A percentile compares a stretch with the other conserved stretches of the same genome.
Conservation (phyloP, 371 early-diverging fungal species). For the Mucor lusitanicus region DNA sequence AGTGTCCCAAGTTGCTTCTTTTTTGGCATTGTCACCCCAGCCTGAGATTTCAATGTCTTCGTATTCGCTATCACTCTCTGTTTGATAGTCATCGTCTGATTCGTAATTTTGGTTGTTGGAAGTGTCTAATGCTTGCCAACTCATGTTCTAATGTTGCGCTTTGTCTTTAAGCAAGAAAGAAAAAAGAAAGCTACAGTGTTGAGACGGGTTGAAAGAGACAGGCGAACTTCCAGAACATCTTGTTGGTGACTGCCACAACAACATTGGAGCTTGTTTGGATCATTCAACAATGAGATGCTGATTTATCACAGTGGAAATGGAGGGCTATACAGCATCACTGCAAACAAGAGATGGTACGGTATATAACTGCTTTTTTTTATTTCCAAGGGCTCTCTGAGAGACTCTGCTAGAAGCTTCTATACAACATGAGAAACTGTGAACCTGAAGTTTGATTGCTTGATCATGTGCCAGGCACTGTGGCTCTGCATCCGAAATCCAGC, state of each 20-base stretch:
- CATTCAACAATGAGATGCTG: background rate
- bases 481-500: slow-evolving; percentile 45
- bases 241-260: background rate
- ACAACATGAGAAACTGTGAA: background rate
- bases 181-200: background rate
- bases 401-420: no score
- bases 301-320: no score
- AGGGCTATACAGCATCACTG: no score
- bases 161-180: no score
- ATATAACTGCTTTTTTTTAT: no score
- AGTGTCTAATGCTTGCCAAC: background rate
- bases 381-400: no score
- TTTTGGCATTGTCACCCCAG: slow-evolving; percentile 9
- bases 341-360: no score
- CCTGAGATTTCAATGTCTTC: background rate
- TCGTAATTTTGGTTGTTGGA: background rate
- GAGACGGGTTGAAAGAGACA: background rate
- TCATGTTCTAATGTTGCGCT: background rate
- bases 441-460: background rate
- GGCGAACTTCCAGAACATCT: background rate
- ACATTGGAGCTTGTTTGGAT: background rate
- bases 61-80: slow-evolving; percentile 3
- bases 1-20: slow-evolving; percentile 25
- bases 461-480: background rate
- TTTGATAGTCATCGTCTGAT: background rate